Evolutionary conservation across 2,329 filamentous ascomycete genomes (phyloP).

Genomic region (Tolypocladium paradoxum): DNA sequence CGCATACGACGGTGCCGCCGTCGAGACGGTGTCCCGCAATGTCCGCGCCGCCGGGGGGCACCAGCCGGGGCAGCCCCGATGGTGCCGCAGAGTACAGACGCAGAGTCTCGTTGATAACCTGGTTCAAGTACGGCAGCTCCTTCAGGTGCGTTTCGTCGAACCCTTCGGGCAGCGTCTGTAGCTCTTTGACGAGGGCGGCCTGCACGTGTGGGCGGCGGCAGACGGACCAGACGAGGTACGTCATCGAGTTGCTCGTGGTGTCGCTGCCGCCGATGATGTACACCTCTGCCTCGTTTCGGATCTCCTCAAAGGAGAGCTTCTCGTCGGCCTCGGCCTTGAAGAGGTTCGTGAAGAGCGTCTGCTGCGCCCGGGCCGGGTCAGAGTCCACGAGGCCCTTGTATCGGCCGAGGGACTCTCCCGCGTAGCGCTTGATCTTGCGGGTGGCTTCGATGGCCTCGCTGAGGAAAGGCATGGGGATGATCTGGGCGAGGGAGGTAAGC

Average conservation of each 20-base stretch:
- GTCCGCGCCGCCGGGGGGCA: constrained; percentile 26
- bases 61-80: constrained; percentile 25
- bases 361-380: constrained; percentile 9
- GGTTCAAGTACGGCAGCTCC: constrained; percentile 26
- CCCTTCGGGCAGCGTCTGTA: constrained; percentile 20
- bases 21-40: constrained; percentile 29
- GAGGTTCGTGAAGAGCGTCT: constrained; percentile 25
- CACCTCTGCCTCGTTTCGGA: constrained; percentile 15
- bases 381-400: constrained; percentile 13
- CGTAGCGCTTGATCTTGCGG: constrained; percentile 11
- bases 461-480: constrained; percentile 13
- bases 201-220: constrained; percentile 18
- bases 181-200: constrained; percentile 20
- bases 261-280: constrained; percentile 39
- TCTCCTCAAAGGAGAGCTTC: constrained; percentile 6
- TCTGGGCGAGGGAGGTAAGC: constrained; percentile 11
- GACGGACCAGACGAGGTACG: constrained; percentile 31
- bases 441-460: constrained; percentile 1
- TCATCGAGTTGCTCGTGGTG: constrained; percentile 36
- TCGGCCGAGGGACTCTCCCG: constrained; percentile 14
- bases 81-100: constrained; percentile 31
- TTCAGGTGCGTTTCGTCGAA: constrained; percentile 8
- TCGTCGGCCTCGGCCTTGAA: constrained; percentile 21
- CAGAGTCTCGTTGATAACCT: constrained; percentile 33
- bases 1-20: constrained; percentile 24